A percentile compares a stretch with the other conserved stretches of the same genome.
Evolutionary conservation across 441 rosid species (phyloP).

Genomic region (Manihot esculenta): DNA sequence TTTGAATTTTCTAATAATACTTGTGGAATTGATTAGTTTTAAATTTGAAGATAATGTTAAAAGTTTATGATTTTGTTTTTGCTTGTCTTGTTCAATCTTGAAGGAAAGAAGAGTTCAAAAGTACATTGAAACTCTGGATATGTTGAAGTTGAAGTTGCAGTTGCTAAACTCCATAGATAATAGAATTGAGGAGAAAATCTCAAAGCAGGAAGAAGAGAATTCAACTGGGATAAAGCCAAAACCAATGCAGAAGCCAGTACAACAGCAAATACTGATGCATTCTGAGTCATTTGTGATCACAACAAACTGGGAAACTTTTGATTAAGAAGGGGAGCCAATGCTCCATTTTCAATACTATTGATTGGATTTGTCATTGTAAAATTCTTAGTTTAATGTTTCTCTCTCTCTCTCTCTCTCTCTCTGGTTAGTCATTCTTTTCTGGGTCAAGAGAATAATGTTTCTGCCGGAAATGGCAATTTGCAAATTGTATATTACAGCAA

Average conservation of each 20-base stretch:
- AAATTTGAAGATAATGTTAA: too few relatives aligned
- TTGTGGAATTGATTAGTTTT: too few relatives aligned
- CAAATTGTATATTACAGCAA: constrained; percentile 20
- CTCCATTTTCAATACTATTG: neutral
- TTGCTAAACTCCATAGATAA: constrained; percentile 40
- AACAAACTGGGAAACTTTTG: constrained; percentile 86
- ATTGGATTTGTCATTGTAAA: neutral
- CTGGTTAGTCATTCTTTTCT: too few relatives aligned
- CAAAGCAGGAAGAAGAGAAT: constrained; percentile 30
- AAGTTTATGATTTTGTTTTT: neutral
- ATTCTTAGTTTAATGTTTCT: neutral
- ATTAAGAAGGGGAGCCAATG: constrained; percentile 19
- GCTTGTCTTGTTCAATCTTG: constrained; percentile 1
- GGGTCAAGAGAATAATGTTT: too few relatives aligned
- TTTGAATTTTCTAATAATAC: too few relatives aligned
- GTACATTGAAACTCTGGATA: constrained; percentile 70
- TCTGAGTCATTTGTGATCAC: constrained; percentile 55
- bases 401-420: too few relatives aligned
- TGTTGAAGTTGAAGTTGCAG: constrained; percentile 69
- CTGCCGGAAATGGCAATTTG: constrained; percentile 4
- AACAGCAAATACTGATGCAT: constrained; percentile 33
- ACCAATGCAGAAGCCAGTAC: constrained; percentile 30
- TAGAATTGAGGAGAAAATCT: constrained; percentile 19
- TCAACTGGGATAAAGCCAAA: constrained; percentile 31
- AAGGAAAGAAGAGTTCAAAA: constrained; percentile 87